phyloP scores from a whole-genome alignment of 441 rosid genomes.

The Kokia cookei region DNA sequence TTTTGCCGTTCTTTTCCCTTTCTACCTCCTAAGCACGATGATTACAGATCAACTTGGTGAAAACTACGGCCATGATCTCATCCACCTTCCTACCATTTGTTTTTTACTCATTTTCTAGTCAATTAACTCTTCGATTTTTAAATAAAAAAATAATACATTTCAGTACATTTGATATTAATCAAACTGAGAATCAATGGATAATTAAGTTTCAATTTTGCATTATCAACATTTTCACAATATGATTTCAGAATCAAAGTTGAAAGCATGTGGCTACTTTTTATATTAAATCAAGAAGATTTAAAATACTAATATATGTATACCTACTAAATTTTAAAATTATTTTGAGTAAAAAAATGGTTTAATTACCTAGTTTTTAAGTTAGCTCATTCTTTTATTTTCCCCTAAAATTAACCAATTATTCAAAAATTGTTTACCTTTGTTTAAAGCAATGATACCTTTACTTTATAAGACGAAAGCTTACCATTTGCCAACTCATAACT shows the following conservation, averaged over 20 bases:
- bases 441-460: conserved; percentile 14
- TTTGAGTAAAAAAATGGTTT: background rate
- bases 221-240: too few relatives aligned
- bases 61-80: conserved; percentile 33
- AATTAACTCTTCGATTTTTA: too few relatives aligned
- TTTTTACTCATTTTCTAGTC: background rate
- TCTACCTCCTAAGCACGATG: conserved; percentile 42
- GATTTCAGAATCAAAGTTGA: too few relatives aligned
- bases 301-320: too few relatives aligned
- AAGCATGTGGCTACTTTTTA: too few relatives aligned
- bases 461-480: conserved; percentile 8
- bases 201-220: too few relatives aligned
- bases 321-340: background rate
- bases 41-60: conserved; percentile 40
- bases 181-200: too few relatives aligned
- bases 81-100: conserved; percentile 17
- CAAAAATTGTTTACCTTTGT: conserved; percentile 11
- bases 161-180: too few relatives aligned
- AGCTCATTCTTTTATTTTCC: background rate
- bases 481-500: conserved; percentile 25
- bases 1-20: background rate
- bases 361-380: background rate
- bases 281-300: too few relatives aligned
- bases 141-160: too few relatives aligned
- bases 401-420: background rate